Base-by-base conservation (phyloP, 108 stramenopile species). In the Nitzschia inconspicua region DNA sequence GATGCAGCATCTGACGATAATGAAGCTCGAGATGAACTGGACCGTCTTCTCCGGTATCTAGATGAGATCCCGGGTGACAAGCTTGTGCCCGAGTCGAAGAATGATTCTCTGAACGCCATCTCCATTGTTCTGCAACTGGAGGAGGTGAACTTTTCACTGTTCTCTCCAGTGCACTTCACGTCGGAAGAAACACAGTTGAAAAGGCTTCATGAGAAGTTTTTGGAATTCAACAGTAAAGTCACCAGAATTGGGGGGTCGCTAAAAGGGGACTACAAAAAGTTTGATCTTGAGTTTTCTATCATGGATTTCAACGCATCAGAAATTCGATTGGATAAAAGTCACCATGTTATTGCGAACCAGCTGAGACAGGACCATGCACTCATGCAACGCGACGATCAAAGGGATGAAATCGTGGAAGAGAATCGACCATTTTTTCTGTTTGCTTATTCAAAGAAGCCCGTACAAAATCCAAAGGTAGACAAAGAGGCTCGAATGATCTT, bases 241-340 rank as follows among this genome's bases (percentile, higher is more conserved):
- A 27, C 78, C 31, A 48, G 27, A 25, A 35, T 49, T 6, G 44
- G 62, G 11, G 54, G 40, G 28, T 47, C 52, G 3, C 44, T 83
- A 9, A 63, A 60, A 31, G 82, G 75, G 3, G 75, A 83, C 57
- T 83, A 70, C 40, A 50, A 83, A 43, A 68, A 68, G 4, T 58
- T 59, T 35, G 48, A 61, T 0, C 40, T 70, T 22, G 52, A 70
- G 23, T 20, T 73, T 11, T 77, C 73, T 16, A 10, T 82, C n/a
- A 28, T 55, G 2, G 69, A 75, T 29, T 59, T 75, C 49, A 43
- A 54, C 39, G 73, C 63, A 24, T 42, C 43, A 7, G 81, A 82
- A 39, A 59, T 75, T 50, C 48, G 72, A 37, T 25, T 57, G 18
- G 58, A 74, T 36, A 68, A 28, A 19, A 65, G 63, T n/a, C 62